Conservation (phyloP, 139 green algal species). For the Zygnema cylindricum region DNA sequence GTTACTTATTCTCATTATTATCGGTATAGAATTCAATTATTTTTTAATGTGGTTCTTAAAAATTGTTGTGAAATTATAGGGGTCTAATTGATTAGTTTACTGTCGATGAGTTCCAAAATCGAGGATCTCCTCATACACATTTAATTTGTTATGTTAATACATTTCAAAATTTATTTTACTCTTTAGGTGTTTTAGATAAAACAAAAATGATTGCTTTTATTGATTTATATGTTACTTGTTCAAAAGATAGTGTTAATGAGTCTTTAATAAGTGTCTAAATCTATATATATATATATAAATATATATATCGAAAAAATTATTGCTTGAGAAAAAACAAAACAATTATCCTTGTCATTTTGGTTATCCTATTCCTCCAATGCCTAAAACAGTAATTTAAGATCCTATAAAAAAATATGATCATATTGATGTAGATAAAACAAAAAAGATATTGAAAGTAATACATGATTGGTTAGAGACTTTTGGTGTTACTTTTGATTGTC, state of each 20-base stretch:
- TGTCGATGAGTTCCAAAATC: slow-evolving; percentile 31
- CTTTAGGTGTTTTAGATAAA: background rate
- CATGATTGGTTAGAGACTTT: background rate
- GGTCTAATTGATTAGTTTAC: background rate
- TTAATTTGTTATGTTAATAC: background rate
- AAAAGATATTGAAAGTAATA: background rate
- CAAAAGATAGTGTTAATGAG: background rate
- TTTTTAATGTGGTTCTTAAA: background rate
- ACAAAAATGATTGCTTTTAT: background rate
- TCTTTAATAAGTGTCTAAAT: background rate
- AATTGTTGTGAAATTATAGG: slow-evolving; percentile 3
- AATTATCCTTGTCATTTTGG: background rate
- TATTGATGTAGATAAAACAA: background rate
- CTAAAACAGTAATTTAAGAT: background rate
- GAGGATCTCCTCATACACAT: slow-evolving; percentile 15
- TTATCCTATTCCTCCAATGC: slow-evolving; percentile 5
- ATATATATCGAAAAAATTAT: background rate
- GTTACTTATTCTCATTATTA: slow-evolving; percentile 8
- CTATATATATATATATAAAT: no score
- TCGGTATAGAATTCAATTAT: background rate
- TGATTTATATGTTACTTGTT: slow-evolving; percentile 9
- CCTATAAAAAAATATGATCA: background rate
- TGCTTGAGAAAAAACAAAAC: background rate
- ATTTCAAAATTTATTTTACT: background rate
- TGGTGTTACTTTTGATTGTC: background rate